Evolutionary conservation across 2,329 filamentous ascomycete genomes (phyloP).

Genomic region (Aspergillus chevalieri): DNA sequence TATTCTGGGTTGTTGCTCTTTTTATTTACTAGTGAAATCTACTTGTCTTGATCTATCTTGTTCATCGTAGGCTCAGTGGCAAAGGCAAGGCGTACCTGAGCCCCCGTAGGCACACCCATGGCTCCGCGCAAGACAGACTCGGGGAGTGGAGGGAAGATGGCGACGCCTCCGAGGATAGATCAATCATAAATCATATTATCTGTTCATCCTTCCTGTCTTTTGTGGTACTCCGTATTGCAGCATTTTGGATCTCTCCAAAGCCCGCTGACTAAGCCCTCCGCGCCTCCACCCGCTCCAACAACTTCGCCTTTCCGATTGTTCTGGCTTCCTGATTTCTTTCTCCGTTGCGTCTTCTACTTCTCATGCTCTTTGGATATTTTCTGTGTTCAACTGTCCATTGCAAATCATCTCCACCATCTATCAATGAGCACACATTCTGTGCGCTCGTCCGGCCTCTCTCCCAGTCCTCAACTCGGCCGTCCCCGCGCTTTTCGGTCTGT

Average conservation of each 20-base stretch:
- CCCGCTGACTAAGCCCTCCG: slow-evolving; percentile 1
- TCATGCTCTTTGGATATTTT: background rate
- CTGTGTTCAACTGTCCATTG: background rate
- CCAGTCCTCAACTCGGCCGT: background rate
- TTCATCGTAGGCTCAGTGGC: background rate
- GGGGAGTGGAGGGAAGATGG: background rate
- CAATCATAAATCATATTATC: background rate
- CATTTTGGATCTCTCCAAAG: too few species aligned
- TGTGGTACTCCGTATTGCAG: too few species aligned
- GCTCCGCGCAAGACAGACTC: background rate
- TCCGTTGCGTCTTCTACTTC: background rate
- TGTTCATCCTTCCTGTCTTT: background rate
- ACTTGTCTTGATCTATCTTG: too few species aligned
- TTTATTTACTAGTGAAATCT: too few species aligned
- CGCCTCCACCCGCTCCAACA: too few species aligned
- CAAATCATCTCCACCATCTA: background rate
- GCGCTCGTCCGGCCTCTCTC: background rate
- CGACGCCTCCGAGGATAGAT: background rate
- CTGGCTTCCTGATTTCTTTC: too few species aligned
- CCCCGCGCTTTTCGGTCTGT: background rate
- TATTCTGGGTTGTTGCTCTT: too few species aligned
- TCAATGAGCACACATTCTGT: background rate
- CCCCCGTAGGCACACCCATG: background rate
- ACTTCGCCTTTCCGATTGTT: background rate
- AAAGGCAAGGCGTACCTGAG: background rate